These are phyloP conservation scores for Aspergillus clavatus DNA, from an alignment of 2,329 filamentous ascomycete genomes.

Conservation along the genomic window DNA sequence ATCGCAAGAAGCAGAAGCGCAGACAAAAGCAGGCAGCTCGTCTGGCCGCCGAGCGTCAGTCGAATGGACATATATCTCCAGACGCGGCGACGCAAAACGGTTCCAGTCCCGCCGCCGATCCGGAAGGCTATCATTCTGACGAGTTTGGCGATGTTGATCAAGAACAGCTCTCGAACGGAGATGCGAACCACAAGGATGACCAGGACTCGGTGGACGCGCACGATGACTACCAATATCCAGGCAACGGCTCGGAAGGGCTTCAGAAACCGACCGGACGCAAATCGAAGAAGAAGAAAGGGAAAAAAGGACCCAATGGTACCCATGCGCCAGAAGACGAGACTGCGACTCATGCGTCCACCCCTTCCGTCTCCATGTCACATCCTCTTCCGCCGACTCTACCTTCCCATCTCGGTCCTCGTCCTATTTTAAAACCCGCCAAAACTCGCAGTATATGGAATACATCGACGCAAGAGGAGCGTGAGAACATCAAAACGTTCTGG, in stretches of 20 bases:
- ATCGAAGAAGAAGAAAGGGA: conserved; percentile 40
- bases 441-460: conserved; percentile 94
- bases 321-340: conserved; percentile 35
- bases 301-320: conserved; percentile 32
- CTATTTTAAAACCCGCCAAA: conserved; percentile 51
- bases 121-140: conserved; percentile 25
- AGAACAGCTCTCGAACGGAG: conserved; percentile 47
- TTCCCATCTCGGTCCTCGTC: conserved; percentile 39
- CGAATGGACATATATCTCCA: conserved; percentile 24
- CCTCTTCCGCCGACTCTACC: conserved; percentile 42
- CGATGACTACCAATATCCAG: conserved; percentile 14
- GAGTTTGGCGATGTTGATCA: conserved; percentile 33
- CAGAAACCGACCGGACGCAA: conserved; percentile 26
- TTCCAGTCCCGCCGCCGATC: conserved; percentile 24
- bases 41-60: conserved; percentile 54
- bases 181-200: conserved; percentile 54
- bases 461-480: conserved; percentile 85
- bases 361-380: conserved; percentile 42
- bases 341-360: conserved; percentile 37
- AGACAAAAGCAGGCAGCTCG: conserved; percentile 77
- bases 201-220: conserved; percentile 40
- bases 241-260: conserved; percentile 18
- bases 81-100: conserved; percentile 34
- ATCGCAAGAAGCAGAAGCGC: conserved; percentile 93
- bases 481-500: conserved; percentile 98